Evolutionary conservation across 768 basidiomycete genomes (phyloP).

Genomic region (Royoungia palumana): DNA sequence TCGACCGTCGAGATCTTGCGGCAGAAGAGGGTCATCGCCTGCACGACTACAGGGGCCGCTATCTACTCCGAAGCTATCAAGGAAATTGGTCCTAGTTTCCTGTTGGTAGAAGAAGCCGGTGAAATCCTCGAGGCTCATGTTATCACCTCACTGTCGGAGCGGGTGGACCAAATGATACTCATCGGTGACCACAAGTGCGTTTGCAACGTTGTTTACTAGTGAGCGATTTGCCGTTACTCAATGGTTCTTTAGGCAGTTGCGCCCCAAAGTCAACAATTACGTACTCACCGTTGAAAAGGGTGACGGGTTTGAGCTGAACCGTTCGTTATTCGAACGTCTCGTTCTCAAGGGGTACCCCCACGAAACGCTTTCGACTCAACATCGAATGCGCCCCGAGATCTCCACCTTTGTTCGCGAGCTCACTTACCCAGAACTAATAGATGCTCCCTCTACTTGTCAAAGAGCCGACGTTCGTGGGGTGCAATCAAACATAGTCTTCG

Average conservation of each 20-base stretch:
- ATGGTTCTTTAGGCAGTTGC: slow-evolving; percentile 48
- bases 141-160: slow-evolving; percentile 49
- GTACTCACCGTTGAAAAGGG: slow-evolving; percentile 63
- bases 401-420: slow-evolving; percentile 57
- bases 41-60: slow-evolving; percentile 68
- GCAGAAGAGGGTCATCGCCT: slow-evolving; percentile 57
- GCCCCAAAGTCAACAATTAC: slow-evolving; percentile 70
- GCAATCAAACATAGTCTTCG: slow-evolving; percentile 57
- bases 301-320: slow-evolving; percentile 63
- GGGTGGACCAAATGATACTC: slow-evolving; percentile 52
- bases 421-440: slow-evolving; percentile 65
- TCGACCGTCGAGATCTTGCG: slow-evolving; percentile 34
- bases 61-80: slow-evolving; percentile 49
- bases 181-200: slow-evolving; percentile 70
- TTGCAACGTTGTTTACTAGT: neutral
- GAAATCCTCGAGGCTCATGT: slow-evolving; percentile 69
- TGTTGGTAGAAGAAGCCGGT: slow-evolving; percentile 70
- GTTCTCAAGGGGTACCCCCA: slow-evolving; percentile 62
- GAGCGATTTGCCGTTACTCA: neutral
- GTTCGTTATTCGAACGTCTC: slow-evolving; percentile 65
- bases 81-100: slow-evolving; percentile 42
- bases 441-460: slow-evolving; percentile 46
- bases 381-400: slow-evolving; percentile 74
- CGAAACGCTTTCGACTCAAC: slow-evolving; percentile 50
- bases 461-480: slow-evolving; percentile 54